Evolutionary conservation across 257 asterid species (phyloP).

Genomic region (Nicotiana otophora): DNA sequence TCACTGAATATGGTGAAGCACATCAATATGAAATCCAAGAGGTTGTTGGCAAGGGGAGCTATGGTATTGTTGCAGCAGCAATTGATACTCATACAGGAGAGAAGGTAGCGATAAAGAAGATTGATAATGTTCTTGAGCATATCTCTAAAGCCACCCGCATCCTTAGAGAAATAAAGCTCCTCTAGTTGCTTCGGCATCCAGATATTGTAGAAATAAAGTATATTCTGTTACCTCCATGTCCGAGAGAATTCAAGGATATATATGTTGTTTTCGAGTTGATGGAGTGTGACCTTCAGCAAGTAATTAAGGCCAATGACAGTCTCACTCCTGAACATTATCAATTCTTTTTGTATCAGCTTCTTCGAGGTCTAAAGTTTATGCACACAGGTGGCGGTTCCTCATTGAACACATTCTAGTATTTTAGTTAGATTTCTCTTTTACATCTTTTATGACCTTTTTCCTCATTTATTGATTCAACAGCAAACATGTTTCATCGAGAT

Average conservation of each 20-base stretch:
- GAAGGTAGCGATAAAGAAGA: conserved; percentile 91
- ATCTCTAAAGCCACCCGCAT: conserved; percentile 95
- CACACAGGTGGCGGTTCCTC: conserved; percentile 56
- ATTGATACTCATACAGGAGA: conserved; percentile 94
- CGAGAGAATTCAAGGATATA: conserved; percentile 92
- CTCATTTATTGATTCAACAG: conserved; percentile 36
- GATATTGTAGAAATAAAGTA: conserved; percentile 94
- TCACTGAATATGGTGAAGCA: conserved; percentile 96
- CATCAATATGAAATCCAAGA: conserved; percentile 83
- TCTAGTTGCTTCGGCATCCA: conserved; percentile 79
- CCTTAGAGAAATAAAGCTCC: conserved; percentile 93
- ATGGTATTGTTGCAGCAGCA: conserved; percentile 96
- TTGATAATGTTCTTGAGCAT: conserved; percentile 76
- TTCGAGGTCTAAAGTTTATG: conserved; percentile 82
- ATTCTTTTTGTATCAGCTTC: conserved; percentile 93
- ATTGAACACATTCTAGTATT: background rate
- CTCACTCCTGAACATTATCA: conserved; percentile 93
- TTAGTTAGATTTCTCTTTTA: background rate
- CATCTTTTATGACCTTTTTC: background rate
- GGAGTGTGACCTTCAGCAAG: conserved; percentile 98
- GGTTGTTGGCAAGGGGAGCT: conserved; percentile 97
- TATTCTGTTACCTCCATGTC: conserved; percentile 85
- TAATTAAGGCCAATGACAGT: conserved; percentile 80
- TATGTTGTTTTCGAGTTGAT: conserved; percentile 94
- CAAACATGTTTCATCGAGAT: conserved; percentile 86